Conservation (phyloP, 345 rosid genomes). For the Citrus unshiu region DNA sequence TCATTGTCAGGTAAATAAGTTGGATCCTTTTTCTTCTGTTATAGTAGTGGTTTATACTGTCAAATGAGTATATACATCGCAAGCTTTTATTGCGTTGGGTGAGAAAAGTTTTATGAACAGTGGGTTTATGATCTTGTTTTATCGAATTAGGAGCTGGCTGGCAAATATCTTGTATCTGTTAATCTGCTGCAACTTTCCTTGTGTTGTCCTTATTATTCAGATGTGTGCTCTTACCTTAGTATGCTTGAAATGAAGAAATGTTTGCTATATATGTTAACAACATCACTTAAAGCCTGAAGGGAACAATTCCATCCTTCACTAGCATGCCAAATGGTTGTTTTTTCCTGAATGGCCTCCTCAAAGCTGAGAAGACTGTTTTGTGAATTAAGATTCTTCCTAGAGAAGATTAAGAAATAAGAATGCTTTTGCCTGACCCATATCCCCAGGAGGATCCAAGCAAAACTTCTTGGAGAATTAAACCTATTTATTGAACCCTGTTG, state of each 20-base stretch:
- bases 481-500: background rate
- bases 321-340: background rate
- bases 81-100: constrained; percentile 17
- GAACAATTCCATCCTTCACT: background rate
- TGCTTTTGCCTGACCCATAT: background rate
- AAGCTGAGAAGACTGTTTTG: background rate
- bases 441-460: background rate
- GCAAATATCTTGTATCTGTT: background rate
- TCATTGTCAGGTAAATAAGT: constrained; percentile 69
- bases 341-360: background rate
- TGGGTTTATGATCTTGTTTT: constrained; percentile 25
- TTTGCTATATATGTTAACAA: background rate
- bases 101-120: constrained; percentile 21
- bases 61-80: background rate
- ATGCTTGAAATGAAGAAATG: background rate
- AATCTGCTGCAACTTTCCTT: background rate
- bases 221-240: background rate
- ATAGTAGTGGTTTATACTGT: background rate
- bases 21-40: background rate
- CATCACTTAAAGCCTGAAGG: background rate
- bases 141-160: background rate
- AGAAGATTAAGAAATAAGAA: background rate
- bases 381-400: background rate
- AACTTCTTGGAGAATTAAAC: background rate
- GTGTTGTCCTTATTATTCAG: background rate